Conservation (phyloP, 768 basidiomycete genomes). For the Lentinula edodes region DNA sequence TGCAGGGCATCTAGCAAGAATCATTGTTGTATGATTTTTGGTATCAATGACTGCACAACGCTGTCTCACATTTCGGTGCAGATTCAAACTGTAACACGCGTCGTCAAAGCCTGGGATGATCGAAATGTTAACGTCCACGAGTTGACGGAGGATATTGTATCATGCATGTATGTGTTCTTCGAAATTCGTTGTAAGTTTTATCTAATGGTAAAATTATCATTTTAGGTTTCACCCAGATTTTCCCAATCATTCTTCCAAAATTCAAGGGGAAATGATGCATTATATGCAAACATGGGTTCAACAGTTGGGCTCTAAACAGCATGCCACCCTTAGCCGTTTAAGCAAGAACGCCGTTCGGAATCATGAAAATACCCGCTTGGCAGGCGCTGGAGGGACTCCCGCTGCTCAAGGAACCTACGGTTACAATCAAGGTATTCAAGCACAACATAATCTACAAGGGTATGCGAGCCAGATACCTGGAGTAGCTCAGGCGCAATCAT, state of each 20-base stretch:
- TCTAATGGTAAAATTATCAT: not conserved
- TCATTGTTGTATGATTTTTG: slow-evolving; percentile 51
- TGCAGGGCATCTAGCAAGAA: slow-evolving; percentile 67
- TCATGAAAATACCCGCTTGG: slow-evolving; percentile 63
- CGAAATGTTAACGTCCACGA: slow-evolving; percentile 48
- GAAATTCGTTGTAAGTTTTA: too few species aligned
- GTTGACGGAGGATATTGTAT: slow-evolving; percentile 56
- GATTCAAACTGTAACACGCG: slow-evolving; percentile 60
- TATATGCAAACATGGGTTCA: slow-evolving; percentile 60
- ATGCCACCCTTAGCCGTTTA: slow-evolving; percentile 50
- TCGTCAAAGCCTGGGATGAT: slow-evolving; percentile 83
- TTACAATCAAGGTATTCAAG: slow-evolving; percentile 38
- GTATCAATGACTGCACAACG: not conserved
- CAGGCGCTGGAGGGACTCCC: slow-evolving; percentile 44
- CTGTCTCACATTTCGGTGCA: slow-evolving; percentile 14
- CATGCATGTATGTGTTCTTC: slow-evolving; percentile 50
- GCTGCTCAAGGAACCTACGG: slow-evolving; percentile 45
- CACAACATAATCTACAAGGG: slow-evolving; percentile 42
- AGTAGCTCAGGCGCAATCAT: slow-evolving; percentile 34
- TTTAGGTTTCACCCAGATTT: slow-evolving; percentile 82
- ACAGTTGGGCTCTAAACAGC: slow-evolving; percentile 40
- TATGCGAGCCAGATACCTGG: slow-evolving; percentile 42
- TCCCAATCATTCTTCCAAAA: slow-evolving; percentile 52
- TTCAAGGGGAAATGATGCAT: slow-evolving; percentile 75
- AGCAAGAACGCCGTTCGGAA: slow-evolving; percentile 61